These are phyloP conservation scores for Peronosclerospora sorghi DNA, from an alignment of 352 stramenopile species.

Conservation along the genomic window DNA sequence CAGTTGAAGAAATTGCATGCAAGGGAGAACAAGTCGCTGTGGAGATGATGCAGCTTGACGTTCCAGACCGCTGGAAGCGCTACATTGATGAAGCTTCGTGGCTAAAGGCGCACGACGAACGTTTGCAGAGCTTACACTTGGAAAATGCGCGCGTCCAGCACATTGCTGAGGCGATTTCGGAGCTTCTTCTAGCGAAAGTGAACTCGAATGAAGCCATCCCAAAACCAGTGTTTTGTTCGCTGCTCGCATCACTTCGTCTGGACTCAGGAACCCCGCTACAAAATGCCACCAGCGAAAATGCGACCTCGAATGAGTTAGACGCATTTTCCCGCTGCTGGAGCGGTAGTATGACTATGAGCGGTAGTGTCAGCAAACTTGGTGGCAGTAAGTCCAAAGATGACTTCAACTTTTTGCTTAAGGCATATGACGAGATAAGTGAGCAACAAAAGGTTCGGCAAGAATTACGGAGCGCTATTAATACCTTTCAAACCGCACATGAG, in stretches of 20 bases:
- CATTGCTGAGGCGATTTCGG: constrained; percentile 27
- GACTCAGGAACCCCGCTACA: constrained; percentile 20
- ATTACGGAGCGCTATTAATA: constrained; percentile 34
- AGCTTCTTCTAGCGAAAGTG: constrained; percentile 38
- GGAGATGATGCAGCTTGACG: constrained; percentile 35
- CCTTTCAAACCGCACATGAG: constrained; percentile 22
- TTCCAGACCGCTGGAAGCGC: constrained; percentile 31
- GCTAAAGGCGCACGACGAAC: constrained; percentile 32
- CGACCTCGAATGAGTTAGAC: constrained; percentile 17
- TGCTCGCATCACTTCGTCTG: constrained; percentile 43
- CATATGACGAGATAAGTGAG: constrained; percentile 48
- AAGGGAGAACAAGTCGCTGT: constrained; percentile 40
- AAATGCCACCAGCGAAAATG: constrained; percentile 10
- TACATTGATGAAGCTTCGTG: constrained; percentile 30
- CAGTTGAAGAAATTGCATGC: constrained; percentile 43
- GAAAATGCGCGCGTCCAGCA: constrained; percentile 34
- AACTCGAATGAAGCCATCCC: constrained; percentile 38
- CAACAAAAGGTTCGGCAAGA: constrained; percentile 43
- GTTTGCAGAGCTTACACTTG: constrained; percentile 27
- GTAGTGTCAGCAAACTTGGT: constrained; percentile 17
- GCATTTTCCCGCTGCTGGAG: constrained; percentile 24
- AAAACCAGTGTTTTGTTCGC: constrained; percentile 30
- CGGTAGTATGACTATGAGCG: constrained; percentile 29
- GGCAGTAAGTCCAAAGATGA: constrained; percentile 38
- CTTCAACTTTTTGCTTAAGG: constrained; percentile 55